These are phyloP conservation scores for Suillus hirtellus DNA, from an alignment of 768 basidiomycete species.

Conservation along the genomic window DNA sequence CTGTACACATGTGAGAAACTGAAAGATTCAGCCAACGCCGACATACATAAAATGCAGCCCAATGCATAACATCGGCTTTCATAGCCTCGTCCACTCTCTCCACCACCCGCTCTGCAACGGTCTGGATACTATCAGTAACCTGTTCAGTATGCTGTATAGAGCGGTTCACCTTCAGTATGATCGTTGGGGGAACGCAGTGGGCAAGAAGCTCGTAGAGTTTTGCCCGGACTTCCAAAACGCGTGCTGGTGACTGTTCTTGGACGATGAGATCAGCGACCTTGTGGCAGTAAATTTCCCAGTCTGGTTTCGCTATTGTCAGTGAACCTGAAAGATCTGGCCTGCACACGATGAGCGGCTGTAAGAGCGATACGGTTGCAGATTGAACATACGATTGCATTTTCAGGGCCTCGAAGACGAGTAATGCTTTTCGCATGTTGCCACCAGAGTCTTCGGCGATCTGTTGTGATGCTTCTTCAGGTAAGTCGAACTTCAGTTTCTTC, in stretches of 20 bases:
- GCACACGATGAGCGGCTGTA: slow-evolving; percentile 1
- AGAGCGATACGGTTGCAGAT: neutral
- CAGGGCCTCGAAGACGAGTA: slow-evolving; percentile 92
- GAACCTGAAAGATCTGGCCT: slow-evolving; percentile 84
- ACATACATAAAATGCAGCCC: slow-evolving; percentile 94
- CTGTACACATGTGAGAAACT: slow-evolving; percentile 39
- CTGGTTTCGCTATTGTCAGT: slow-evolving; percentile 90
- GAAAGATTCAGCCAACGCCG: neutral
- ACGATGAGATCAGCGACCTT: slow-evolving; percentile 91
- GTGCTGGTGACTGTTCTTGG: slow-evolving; percentile 83
- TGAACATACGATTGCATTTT: slow-evolving; percentile 89
- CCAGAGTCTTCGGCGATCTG: slow-evolving; percentile 79
- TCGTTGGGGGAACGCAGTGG: slow-evolving; percentile 94
- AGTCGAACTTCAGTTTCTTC: slow-evolving; percentile 71
- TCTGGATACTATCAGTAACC: slow-evolving; percentile 47
- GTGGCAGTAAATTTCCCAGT: slow-evolving; percentile 97
- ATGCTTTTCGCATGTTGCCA: slow-evolving; percentile 93
- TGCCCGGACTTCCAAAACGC: slow-evolving; percentile 87
- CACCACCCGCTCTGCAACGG: slow-evolving; percentile 84
- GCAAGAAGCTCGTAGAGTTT: slow-evolving; percentile 95
- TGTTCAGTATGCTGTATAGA: neutral
- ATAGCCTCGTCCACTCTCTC: slow-evolving; percentile 87
- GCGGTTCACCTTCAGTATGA: slow-evolving; percentile 79
- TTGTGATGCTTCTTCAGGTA: slow-evolving; percentile 75
- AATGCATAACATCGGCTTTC: slow-evolving; percentile 94